Conservation (phyloP, 1,284 basidiomycete genomes). For the Moniliella sp. region DNA sequence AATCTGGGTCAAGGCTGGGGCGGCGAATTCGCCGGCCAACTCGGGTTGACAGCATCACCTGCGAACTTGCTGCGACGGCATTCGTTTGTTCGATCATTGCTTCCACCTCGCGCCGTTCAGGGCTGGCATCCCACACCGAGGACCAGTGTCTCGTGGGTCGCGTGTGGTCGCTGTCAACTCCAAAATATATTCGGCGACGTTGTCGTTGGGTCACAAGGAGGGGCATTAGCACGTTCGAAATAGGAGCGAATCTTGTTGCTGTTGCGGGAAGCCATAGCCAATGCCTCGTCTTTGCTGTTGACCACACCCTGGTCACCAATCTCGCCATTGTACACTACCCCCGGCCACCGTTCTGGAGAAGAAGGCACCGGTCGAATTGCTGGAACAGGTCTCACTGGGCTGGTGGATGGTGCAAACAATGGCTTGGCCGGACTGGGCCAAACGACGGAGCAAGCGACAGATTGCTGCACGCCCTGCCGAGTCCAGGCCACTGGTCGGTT, state of each 20-base stretch:
- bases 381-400: constrained; percentile 11
- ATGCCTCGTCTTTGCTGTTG: not conserved
- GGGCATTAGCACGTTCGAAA: constrained; percentile 16
- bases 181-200: constrained; percentile 31
- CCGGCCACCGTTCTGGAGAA: constrained; percentile 14
- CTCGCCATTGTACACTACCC: constrained; percentile 13
- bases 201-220: constrained; percentile 11
- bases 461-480: constrained; percentile 14
- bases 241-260: constrained; percentile 10
- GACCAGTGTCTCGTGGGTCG: not conserved
- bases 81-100: not conserved
- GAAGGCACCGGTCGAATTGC: constrained; percentile 16
- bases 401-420: constrained; percentile 27
- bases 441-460: constrained; percentile 12
- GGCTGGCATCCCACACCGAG: not conserved
- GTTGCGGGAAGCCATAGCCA: constrained; percentile 6
- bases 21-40: constrained; percentile 44
- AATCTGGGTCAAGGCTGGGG: constrained; percentile 41
- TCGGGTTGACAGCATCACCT: no score
- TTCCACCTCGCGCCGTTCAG: not conserved
- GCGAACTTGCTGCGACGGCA: no score
- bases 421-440: constrained; percentile 16
- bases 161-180: constrained; percentile 16
- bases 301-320: constrained; percentile 9
- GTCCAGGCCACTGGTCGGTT: constrained; percentile 22